Evolutionary conservation across 1,284 basidiomycete species (phyloP).

Genomic region (Ganoderma leucocontextum): DNA sequence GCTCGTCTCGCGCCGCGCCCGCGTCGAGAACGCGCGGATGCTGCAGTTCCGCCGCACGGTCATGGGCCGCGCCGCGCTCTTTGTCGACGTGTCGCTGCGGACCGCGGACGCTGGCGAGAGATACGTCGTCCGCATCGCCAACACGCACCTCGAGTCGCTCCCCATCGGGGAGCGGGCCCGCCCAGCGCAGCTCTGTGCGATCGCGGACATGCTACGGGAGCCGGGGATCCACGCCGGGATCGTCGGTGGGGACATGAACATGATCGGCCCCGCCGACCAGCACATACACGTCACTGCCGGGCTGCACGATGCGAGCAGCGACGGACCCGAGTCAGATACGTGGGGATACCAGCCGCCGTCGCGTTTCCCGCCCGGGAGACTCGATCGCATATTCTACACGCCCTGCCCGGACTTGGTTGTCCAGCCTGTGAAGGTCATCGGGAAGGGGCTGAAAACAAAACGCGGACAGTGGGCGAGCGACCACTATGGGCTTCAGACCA

Average conservation of each 20-base stretch:
- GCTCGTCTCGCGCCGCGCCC: slow-evolving; percentile 64
- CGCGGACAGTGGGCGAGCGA: slow-evolving; percentile 65
- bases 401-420: slow-evolving; percentile 50
- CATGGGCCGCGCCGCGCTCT: slow-evolving; percentile 61
- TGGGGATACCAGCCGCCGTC: slow-evolving; percentile 70
- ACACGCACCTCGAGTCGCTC: slow-evolving; percentile 76
- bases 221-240: slow-evolving; percentile 60
- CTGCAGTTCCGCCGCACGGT: slow-evolving; percentile 58
- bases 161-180: slow-evolving; percentile 52
- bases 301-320: slow-evolving; percentile 61
- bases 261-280: slow-evolving; percentile 55
- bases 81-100: slow-evolving; percentile 61
- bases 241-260: slow-evolving; percentile 76
- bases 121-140: slow-evolving; percentile 60
- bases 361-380: slow-evolving; percentile 54
- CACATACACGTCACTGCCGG: slow-evolving; percentile 52
- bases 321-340: slow-evolving; percentile 51
- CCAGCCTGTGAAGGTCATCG: slow-evolving; percentile 56
- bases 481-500: slow-evolving; percentile 67
- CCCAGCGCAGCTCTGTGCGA: slow-evolving; percentile 59
- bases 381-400: slow-evolving; percentile 73
- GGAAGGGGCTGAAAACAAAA: slow-evolving; percentile 55
- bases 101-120: slow-evolving; percentile 36
- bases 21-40: slow-evolving; percentile 51
- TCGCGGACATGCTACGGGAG: slow-evolving; percentile 56